A percentile compares a stretch with the other conserved stretches of the same genome.
These are phyloP conservation scores for Ceratopteris richardii DNA, from an alignment of 75 land plant species.

Conservation along the genomic window DNA sequence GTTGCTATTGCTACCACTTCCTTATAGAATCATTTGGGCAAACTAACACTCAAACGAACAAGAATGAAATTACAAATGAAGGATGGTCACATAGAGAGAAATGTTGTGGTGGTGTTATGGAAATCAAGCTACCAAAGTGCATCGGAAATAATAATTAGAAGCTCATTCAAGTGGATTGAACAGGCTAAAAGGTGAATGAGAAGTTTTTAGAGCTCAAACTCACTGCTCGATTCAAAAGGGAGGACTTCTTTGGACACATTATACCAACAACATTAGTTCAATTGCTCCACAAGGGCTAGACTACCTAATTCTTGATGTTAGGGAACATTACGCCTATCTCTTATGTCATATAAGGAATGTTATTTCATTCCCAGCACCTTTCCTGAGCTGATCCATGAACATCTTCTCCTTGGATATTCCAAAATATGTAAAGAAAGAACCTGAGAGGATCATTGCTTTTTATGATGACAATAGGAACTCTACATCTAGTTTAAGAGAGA, in stretches of 20 bases:
- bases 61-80: too few relatives aligned
- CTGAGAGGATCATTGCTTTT: constrained; percentile 5
- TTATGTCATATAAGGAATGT: constrained; percentile 8
- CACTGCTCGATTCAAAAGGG: constrained; percentile 16
- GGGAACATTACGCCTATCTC: constrained; percentile 6
- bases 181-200: constrained; percentile 15
- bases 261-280: constrained; percentile 3
- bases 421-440: constrained; percentile 12
- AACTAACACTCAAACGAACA: too few relatives aligned
- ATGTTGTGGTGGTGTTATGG: too few relatives aligned
- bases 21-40: too few relatives aligned
- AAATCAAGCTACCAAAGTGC: too few relatives aligned
- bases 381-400: constrained; percentile 11
- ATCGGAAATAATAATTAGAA: too few relatives aligned
- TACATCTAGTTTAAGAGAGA: too few relatives aligned
- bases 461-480: constrained; percentile 11
- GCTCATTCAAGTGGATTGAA: constrained; percentile 16
- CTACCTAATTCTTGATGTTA: too few relatives aligned
- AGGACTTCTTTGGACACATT: constrained; percentile 10
- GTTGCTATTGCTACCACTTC: too few relatives aligned
- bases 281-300: constrained; percentile 4
- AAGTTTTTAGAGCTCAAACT: constrained; percentile 9
- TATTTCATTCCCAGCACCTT: constrained; percentile 11
- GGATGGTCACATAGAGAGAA: too few relatives aligned
- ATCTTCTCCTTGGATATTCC: constrained; percentile 6